phyloP scores from a whole-genome alignment of 1,139 yeast genomes.

The Candida mesenterica region DNA sequence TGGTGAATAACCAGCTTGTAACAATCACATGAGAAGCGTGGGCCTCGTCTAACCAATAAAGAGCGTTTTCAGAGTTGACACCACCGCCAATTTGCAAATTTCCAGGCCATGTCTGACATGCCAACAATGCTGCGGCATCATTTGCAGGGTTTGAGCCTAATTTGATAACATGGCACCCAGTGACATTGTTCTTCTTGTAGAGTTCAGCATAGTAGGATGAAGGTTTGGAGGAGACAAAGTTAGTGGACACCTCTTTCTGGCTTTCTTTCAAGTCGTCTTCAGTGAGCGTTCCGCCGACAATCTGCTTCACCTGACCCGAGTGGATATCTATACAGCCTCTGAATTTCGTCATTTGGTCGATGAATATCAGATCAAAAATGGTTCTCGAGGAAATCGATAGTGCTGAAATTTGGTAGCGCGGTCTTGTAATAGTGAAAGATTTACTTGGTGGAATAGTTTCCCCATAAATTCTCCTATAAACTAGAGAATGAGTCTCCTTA shows the following conservation, averaged over 20 bases:
- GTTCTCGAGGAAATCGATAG: background rate
- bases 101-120: slow-evolving; percentile 71
- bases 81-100: slow-evolving; percentile 92
- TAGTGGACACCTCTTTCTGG: slow-evolving; percentile 51
- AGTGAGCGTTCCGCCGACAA: slow-evolving; percentile 86
- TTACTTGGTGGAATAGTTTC: background rate
- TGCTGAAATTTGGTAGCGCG: background rate
- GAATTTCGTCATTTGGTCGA: slow-evolving; percentile 67
- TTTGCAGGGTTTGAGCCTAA: slow-evolving; percentile 74
- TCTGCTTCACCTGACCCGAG: slow-evolving; percentile 92
- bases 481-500: no score
- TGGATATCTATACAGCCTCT: slow-evolving; percentile 96
- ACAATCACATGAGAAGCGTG: slow-evolving; percentile 84
- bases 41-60: slow-evolving; percentile 59
- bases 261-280: slow-evolving; percentile 41
- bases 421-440: no score
- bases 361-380: background rate
- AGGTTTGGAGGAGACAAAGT: slow-evolving; percentile 76
- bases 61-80: slow-evolving; percentile 69
- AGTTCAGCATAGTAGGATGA: slow-evolving; percentile 76
- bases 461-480: background rate
- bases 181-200: slow-evolving; percentile 55
- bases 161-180: slow-evolving; percentile 91
- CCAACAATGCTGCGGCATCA: slow-evolving; percentile 78
- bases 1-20: slow-evolving; percentile 86